Base-by-base conservation (phyloP, 2,329 filamentous ascomycete species). In the Calonectria henricotiae region DNA sequence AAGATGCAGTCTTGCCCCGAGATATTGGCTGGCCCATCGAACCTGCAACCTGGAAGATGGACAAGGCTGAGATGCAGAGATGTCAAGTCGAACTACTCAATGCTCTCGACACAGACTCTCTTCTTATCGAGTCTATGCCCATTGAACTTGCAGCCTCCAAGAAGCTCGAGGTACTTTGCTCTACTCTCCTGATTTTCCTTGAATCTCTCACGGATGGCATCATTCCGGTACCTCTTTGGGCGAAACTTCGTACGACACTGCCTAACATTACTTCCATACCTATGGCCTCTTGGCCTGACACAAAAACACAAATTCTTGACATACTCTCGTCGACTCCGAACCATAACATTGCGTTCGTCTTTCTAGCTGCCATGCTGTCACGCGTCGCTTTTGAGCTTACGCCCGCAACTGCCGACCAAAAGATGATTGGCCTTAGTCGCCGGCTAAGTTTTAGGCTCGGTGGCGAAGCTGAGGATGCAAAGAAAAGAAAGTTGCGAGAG, bases 341-440 rank as follows among this genome's bases (percentile, higher is more conserved):
- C 61, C 93, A 97, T 82, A 96, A 94, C 79, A 95, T 98, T 66
- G 93, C 93, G 0, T 97, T 98, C 78, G 93, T 97, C 2, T 95
- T 98, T 73, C 84, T 98, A 17, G 94, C 92, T 0, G 91, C 93
- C 9, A 95, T 95, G 82, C 86, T 98, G 0, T 83, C 86, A 2
- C 85, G 86, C 4, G 82, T 89, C 1, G 83, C 86, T 1, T 80
- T 83, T 0, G 89, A 90, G 65, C 80, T 90, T 6, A 81, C 80
- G 78, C 46, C 87, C 75, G 27, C 58, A 76, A 85, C 69, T 70
- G 78, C 44, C 58, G 86, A 71, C 72, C 74, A 70, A 51, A 74
- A 75, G 47, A 47, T 73, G 30, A 62, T 79, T 0, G 74, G 83
- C 0, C 80, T 85, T 5, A 82, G 82, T 12, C 84, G 86, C 17